phyloP scores from a whole-genome alignment of 2,329 filamentous ascomycete genomes.

The Alternaria rosae region DNA sequence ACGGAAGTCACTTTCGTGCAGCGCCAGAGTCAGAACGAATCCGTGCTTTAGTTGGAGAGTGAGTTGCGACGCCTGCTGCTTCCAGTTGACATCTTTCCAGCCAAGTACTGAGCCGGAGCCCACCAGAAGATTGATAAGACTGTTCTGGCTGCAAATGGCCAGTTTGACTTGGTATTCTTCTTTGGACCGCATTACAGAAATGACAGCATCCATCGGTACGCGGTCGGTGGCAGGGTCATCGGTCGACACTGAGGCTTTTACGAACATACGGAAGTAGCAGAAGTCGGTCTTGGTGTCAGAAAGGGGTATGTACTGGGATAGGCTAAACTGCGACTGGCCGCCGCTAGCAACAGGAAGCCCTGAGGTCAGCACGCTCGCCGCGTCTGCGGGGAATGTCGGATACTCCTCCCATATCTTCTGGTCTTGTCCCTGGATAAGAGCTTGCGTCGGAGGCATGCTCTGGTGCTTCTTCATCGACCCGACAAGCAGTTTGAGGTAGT shows the following conservation, averaged over 20 bases:
- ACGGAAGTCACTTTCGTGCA: slow-evolving; percentile 78
- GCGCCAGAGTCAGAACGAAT: slow-evolving; percentile 74
- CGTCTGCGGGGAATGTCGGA: slow-evolving; percentile 74
- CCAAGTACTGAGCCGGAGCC: slow-evolving; percentile 71
- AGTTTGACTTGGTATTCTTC: slow-evolving; percentile 75
- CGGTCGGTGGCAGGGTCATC: slow-evolving; percentile 70
- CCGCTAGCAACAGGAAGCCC: slow-evolving; percentile 45
- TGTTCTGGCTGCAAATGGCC: slow-evolving; percentile 79
- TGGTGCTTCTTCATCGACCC: slow-evolving; percentile 86
- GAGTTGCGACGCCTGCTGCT: slow-evolving; percentile 69
- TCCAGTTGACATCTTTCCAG: slow-evolving; percentile 87
- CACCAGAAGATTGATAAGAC: slow-evolving; percentile 76
- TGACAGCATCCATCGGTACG: slow-evolving; percentile 73
- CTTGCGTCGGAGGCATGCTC: slow-evolving; percentile 70
- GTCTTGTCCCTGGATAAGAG: slow-evolving; percentile 79
- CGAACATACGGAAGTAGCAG: slow-evolving; percentile 79
- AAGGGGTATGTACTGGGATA: slow-evolving; percentile 75
- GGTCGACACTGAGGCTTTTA: slow-evolving; percentile 77
- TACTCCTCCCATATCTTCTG: slow-evolving; percentile 84
- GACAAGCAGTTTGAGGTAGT: slow-evolving; percentile 75
- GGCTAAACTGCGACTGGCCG: slow-evolving; percentile 55
- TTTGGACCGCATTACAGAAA: slow-evolving; percentile 76
- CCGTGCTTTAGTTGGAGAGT: slow-evolving; percentile 76
- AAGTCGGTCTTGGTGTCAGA: slow-evolving; percentile 78
- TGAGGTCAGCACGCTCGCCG: slow-evolving; percentile 68